Evolutionary conservation across 2,329 filamentous ascomycete species (phyloP).

Genomic region (Colletotrichum brevisporum): DNA sequence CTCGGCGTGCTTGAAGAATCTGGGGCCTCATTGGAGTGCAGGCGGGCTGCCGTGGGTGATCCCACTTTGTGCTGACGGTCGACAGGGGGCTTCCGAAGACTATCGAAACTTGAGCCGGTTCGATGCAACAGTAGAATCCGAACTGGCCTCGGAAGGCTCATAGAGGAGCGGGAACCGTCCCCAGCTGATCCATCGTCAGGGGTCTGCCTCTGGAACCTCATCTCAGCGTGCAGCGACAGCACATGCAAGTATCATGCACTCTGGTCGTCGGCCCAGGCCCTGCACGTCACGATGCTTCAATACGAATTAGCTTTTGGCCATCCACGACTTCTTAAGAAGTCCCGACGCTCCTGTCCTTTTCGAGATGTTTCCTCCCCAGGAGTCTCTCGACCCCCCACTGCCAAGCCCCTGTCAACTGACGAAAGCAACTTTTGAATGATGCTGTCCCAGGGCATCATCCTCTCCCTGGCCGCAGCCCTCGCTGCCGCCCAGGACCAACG

Average conservation of each 20-base stretch:
- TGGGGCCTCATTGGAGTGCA: too few relatives aligned
- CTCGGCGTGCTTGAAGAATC: too few relatives aligned
- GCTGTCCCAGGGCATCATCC: conserved; percentile 4
- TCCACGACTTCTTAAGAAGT: not conserved
- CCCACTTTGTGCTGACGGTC: conserved; percentile 22
- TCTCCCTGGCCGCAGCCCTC: not conserved
- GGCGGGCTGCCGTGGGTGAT: not conserved
- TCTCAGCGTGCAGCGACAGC: not conserved
- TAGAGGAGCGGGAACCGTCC: not conserved
- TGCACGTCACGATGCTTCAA: not conserved
- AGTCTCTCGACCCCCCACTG: not conserved
- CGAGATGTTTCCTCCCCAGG: not conserved
- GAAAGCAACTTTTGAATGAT: not conserved
- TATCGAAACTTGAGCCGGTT: conserved; percentile 24
- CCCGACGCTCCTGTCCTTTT: too few relatives aligned
- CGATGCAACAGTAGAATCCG: conserved; percentile 20
- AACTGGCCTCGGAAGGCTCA: conserved; percentile 12
- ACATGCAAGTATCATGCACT: not conserved
- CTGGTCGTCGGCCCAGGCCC: not conserved
- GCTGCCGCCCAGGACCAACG: conserved; percentile 17
- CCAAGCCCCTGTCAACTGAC: not conserved
- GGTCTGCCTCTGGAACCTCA: not conserved
- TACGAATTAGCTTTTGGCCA: too few relatives aligned
- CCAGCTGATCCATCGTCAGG: conserved; percentile 6
- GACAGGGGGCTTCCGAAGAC: conserved; percentile 8